Evolutionary conservation across 2,329 filamentous ascomycete genomes (phyloP), one percentile per base, ranked within the genome.

Genomic region (Dothiorella sarmentorum): DNA sequence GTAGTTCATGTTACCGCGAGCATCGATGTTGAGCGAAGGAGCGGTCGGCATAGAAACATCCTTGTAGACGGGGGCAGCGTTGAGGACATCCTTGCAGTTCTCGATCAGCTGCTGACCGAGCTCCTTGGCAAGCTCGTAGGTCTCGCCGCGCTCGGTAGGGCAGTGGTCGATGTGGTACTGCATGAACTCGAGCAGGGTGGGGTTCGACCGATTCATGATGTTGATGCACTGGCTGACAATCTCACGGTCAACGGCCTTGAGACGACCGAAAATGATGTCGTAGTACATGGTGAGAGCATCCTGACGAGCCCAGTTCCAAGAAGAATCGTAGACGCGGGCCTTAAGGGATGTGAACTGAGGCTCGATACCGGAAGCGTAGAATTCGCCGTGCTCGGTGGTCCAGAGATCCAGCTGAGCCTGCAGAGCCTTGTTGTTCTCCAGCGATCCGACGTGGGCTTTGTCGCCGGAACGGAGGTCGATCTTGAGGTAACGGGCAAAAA

Each of bases 151-250:
- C 71, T 99, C 92, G 0, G 92, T 92, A 0, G 94, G 94, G 78
- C 93, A 97, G 79, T 97, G 94, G 69, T 99, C 94, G 69, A 99
- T 99, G 78, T 99, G 94, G 69, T 99, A 97, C 73, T 99, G 94
- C 94, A 99, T 99, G 76, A 97, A 99, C 67, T 99, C 93, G 60
- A 99, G 84, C 1, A 99, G 85, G 33, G 90, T 88, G 2, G 94
- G 94, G 73, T 97, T 99, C 31, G 94, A 96, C 63, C 94, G 89
- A 80, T 97, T 99, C 94, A 99, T 99, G 77, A 99, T 94, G 65
- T 91, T 89, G 70, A 99, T 97, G 78, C 94, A 99, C 73, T 92
- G 92, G 76, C 92, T 97, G 71, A 99, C 94, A 68, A 97, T 99
- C 75, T 99, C 94, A 63, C 94, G 90, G 69, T 99, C 94, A 38